Percentiles rank a stretch among this genome's conserved stretches.
These are phyloP conservation scores for Tetracentron sinense DNA, from an alignment of 164 flowering plant species.

Conservation along the genomic window DNA sequence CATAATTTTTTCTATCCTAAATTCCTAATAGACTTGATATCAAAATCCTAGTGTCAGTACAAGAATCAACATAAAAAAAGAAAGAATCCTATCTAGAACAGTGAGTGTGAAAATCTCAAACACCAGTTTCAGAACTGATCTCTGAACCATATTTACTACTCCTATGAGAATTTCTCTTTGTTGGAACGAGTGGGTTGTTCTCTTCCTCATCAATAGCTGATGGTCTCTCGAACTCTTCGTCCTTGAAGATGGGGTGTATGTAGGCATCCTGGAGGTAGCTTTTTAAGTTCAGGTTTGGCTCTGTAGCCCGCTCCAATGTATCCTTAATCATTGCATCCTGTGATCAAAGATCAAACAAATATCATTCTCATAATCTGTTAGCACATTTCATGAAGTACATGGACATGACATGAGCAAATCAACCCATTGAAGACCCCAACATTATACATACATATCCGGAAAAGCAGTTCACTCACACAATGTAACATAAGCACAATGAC, in stretches of 20 bases:
- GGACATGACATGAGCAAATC: too few species aligned
- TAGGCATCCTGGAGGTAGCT: slow-evolving; percentile 65
- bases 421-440: too few species aligned
- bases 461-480: too few species aligned
- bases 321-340: slow-evolving; percentile 88
- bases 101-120: not conserved
- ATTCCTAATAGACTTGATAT: too few species aligned
- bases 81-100: not conserved
- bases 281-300: slow-evolving; percentile 62
- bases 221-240: slow-evolving; percentile 31
- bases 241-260: slow-evolving; percentile 73
- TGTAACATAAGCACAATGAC: too few species aligned
- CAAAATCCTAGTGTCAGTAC: not conserved
- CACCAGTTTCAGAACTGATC: slow-evolving; percentile 30
- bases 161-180: slow-evolving; percentile 45
- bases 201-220: slow-evolving; percentile 55
- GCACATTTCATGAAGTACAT: not conserved
- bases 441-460: too few species aligned
- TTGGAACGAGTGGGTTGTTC: slow-evolving; percentile 51
- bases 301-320: slow-evolving; percentile 70
- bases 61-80: not conserved
- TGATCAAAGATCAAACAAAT: not conserved
- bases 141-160: slow-evolving; percentile 44
- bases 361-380: not conserved
- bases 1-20: too few species aligned